Evolutionary conservation across 495 filamentous ascomycete species (phyloP), one percentile per base, ranked within the genome.

Genomic region (Trichocladium antarcticum): DNA sequence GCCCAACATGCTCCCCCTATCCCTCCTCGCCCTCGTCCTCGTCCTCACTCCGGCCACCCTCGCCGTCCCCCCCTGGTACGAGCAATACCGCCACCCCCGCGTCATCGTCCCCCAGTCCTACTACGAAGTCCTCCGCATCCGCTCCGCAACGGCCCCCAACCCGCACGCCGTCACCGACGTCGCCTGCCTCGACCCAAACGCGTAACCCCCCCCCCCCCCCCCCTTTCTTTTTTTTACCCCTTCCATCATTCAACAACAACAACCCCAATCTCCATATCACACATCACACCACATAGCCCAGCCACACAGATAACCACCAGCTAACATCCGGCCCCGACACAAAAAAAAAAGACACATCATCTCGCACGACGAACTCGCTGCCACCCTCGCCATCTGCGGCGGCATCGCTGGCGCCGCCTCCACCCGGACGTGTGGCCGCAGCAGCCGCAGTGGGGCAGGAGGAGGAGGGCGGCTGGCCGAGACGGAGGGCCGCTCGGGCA

Each of bases 321-420:
- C n/a, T n/a, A n/a, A n/a, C n/a, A n/a, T n/a, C n/a, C n/a, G n/a
- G n/a, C n/a, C n/a, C n/a, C n/a, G n/a, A n/a, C n/a, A n/a, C n/a
- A n/a, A n/a, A n/a, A n/a, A 12, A 22, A 34, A 39, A 8, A 78
- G 74, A 0, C 68, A 65, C 35, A 70, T 79, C 40, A 68, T 74
- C 45, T 68, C 63, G 37, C 73, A 78, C 60, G 71, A 74, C 57
- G 70, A 73, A 42, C 73, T 74, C 51, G 74, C 73, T 5, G 74
- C 75, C 20, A 63, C 73, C 43, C 72, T 79, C 6, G 52, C 54
- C 44, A 78, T 78, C 60, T 79, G 74, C 62, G 67, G 68, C n/a
- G 66, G 70, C 34, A 74, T 76, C 45, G 61, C 72, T 1, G 72
- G 73, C 6, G 42, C 64, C 6, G 15, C n/a, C 5, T n/a, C n/a